These are phyloP conservation scores for Torulaspora delbrueckii DNA, from an alignment of 805 yeast species.

Conservation along the genomic window DNA sequence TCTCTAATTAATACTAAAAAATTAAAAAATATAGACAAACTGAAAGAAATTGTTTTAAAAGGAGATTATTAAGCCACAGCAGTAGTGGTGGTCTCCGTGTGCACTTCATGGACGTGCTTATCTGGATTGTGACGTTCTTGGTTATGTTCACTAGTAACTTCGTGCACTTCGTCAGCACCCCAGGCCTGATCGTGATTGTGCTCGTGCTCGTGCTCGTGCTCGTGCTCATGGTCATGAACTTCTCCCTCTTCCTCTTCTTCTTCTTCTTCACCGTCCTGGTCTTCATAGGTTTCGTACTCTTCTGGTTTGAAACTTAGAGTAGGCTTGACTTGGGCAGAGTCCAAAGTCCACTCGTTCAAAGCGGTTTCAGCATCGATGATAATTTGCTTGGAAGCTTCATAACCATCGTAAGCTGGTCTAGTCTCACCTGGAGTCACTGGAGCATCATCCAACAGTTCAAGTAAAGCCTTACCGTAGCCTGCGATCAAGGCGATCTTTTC, in stretches of 20 bases:
- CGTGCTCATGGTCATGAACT: not conserved
- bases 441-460: slow-evolving; percentile 76
- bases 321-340: slow-evolving; percentile 77
- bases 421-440: slow-evolving; percentile 92
- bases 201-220: not conserved
- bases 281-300: slow-evolving; percentile 52
- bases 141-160: not conserved
- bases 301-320: slow-evolving; percentile 61
- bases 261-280: slow-evolving; percentile 35
- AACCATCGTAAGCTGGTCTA: slow-evolving; percentile 84
- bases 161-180: slow-evolving; percentile 3
- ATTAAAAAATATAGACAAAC: slow-evolving; percentile 4
- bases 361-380: slow-evolving; percentile 83
- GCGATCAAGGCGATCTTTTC: slow-evolving; percentile 84
- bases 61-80: slow-evolving; percentile 2
- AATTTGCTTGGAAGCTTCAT: slow-evolving; percentile 83
- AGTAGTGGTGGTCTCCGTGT: slow-evolving; percentile 4
- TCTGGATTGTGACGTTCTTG: too few species aligned
- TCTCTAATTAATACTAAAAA: slow-evolving; percentile 7
- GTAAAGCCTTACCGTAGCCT: slow-evolving; percentile 82
- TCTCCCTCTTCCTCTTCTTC: slow-evolving; percentile 15
- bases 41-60: not conserved
- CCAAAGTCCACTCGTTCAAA: slow-evolving; percentile 78
- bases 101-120: slow-evolving; percentile 1
- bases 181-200: not conserved